phyloP scores from a whole-genome alignment of 352 stramenopile genomes.

The Aphanomyces cochlioides region DNA sequence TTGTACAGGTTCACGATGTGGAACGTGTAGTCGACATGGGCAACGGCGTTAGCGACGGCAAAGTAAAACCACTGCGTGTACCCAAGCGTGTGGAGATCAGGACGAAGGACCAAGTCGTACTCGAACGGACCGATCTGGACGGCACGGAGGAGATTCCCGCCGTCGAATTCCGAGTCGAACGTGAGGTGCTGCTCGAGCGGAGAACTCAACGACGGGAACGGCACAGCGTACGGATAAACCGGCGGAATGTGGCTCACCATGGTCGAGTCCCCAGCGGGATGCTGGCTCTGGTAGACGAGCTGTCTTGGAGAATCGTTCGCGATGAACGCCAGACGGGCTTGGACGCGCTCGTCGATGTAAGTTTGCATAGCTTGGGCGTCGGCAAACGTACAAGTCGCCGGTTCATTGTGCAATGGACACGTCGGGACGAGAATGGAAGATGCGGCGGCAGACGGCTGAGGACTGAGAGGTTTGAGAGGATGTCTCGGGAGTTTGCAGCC shows the following conservation, averaged over 20 bases:
- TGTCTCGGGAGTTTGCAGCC: conserved; percentile 21
- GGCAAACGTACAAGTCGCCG: conserved; percentile 20
- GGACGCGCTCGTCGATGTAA: conserved; percentile 14
- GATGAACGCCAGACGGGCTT: conserved; percentile 10
- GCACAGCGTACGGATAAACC: conserved; percentile 41
- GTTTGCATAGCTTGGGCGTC: conserved; percentile 3
- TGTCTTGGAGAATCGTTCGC: conserved; percentile 31
- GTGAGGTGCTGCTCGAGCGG: conserved; percentile 45
- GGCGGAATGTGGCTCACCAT: conserved; percentile 23
- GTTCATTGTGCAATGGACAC: conserved; percentile 22
- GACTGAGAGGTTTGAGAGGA: background rate
- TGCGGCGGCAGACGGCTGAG: background rate
- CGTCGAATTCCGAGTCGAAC: conserved; percentile 92
- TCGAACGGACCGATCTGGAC: conserved; percentile 79
- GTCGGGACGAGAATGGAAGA: conserved; percentile 4
- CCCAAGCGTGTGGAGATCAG: conserved; percentile 77
- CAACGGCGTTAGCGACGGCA: conserved; percentile 70
- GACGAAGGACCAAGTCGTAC: conserved; percentile 88
- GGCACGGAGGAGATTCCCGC: conserved; percentile 83
- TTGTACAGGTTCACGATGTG: conserved; percentile 94
- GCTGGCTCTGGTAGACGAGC: conserved; percentile 26
- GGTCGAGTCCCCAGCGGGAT: background rate
- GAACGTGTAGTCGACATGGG: conserved; percentile 62
- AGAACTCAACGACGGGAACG: conserved; percentile 31
- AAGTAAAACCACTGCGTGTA: conserved; percentile 96